Conservation (phyloP, 1,284 basidiomycete species). For the Puccinia hordei region DNA sequence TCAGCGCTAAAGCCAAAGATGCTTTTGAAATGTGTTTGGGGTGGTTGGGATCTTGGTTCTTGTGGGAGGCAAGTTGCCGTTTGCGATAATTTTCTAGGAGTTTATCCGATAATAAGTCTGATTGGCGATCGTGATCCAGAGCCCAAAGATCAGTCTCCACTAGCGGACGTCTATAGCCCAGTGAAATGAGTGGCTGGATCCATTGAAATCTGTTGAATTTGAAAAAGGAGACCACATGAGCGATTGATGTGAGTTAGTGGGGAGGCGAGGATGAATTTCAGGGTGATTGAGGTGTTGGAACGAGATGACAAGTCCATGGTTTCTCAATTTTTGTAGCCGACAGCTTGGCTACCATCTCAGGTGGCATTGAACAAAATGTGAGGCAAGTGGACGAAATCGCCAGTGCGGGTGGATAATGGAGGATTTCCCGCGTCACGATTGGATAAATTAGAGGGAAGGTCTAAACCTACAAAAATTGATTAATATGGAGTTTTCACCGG, state of each 20-base stretch:
- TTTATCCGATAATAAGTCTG: slow-evolving; percentile 67
- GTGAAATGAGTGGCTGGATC: slow-evolving; percentile 25
- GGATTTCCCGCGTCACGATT: too few species aligned
- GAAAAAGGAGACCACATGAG: too few species aligned
- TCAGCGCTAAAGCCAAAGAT: slow-evolving; percentile 70
- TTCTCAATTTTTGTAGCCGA: too few species aligned
- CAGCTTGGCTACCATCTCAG: background rate
- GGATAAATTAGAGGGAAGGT: too few species aligned
- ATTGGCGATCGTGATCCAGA: slow-evolving; percentile 64
- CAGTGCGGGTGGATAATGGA: too few species aligned
- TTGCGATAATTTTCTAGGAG: slow-evolving; percentile 71
- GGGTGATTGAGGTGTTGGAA: too few species aligned
- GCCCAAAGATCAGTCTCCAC: slow-evolving; percentile 82
- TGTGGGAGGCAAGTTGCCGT: background rate
- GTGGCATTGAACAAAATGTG: background rate
- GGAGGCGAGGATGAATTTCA: too few species aligned
- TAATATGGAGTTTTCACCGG: too few species aligned
- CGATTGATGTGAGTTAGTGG: background rate
- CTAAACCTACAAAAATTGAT: too few species aligned
- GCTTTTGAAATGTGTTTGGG: slow-evolving; percentile 5
- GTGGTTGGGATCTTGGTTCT: background rate
- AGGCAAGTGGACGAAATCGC: too few species aligned
- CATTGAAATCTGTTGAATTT: slow-evolving; percentile 5
- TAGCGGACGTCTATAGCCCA: slow-evolving; percentile 70
- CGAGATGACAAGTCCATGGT: background rate